Conservation (phyloP, 2,329 filamentous ascomycete species). For the Neonectria coccinea region DNA sequence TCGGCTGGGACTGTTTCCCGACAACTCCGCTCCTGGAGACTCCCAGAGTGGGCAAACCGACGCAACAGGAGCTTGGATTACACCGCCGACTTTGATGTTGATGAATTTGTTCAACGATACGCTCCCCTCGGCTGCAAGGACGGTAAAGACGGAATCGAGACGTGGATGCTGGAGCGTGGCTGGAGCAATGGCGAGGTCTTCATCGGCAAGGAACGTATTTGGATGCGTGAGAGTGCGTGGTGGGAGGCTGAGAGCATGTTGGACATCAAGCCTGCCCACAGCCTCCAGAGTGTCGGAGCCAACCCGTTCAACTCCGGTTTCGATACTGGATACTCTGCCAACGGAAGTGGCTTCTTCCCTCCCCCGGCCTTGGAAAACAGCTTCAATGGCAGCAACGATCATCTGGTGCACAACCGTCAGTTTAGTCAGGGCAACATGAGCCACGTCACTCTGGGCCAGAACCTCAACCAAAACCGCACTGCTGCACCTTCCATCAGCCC, state of each 20-base stretch:
- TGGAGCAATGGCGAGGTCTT: slow-evolving; percentile 99
- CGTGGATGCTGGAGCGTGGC: slow-evolving; percentile 91
- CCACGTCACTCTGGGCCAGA: slow-evolving; percentile 62
- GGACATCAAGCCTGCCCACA: slow-evolving; percentile 80
- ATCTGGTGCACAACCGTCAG: slow-evolving; percentile 73
- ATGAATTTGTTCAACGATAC: slow-evolving; percentile 91
- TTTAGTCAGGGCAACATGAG: slow-evolving; percentile 67
- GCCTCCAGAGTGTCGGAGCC: slow-evolving; percentile 55
- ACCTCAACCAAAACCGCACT: slow-evolving; percentile 50
- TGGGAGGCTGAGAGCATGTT: slow-evolving; percentile 98
- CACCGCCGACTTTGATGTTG: slow-evolving; percentile 94
- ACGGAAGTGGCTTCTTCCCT: slow-evolving; percentile 77
- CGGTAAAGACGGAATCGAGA: slow-evolving; percentile 92
- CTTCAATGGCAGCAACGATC: slow-evolving; percentile 77
- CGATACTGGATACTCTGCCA: slow-evolving; percentile 78
- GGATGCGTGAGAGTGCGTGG: slow-evolving; percentile 95
- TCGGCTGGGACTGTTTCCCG: slow-evolving; percentile 92
- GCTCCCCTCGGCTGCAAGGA: slow-evolving; percentile 86
- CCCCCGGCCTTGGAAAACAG: slow-evolving; percentile 69
- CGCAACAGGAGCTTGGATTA: slow-evolving; percentile 93
- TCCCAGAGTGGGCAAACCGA: slow-evolving; percentile 96
- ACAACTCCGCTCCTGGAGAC: slow-evolving; percentile 90
- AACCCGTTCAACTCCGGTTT: slow-evolving; percentile 62
- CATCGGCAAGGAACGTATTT: slow-evolving; percentile 89
- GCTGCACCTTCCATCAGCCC: slow-evolving; percentile 71